Evolutionary conservation across 2,329 filamentous ascomycete species (phyloP).

Genomic region (Fusarium brachygibbosum): DNA sequence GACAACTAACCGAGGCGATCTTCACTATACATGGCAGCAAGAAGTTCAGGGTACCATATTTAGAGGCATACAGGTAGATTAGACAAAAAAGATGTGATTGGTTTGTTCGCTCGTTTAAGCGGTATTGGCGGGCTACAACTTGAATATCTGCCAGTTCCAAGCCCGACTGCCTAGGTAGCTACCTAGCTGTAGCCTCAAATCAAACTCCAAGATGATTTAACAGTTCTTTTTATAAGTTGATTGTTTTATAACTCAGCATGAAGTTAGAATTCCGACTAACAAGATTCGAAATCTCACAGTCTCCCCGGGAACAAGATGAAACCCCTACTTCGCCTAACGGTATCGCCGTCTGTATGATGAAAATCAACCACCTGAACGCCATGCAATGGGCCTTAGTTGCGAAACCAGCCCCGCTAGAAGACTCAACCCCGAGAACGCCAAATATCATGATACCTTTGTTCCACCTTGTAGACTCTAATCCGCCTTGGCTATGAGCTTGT

Average conservation of each 20-base stretch:
- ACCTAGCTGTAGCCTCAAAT: neutral
- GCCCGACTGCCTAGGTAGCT: neutral
- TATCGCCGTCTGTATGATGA: slow-evolving; percentile 10
- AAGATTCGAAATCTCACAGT: slow-evolving; percentile 4
- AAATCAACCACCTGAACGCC: slow-evolving; percentile 41
- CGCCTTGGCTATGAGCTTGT: slow-evolving; percentile 55
- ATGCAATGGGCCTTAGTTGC: neutral
- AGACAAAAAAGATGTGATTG: slow-evolving; percentile 9
- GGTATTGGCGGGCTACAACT: neutral
- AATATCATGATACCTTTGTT: slow-evolving; percentile 17
- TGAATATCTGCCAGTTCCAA: neutral
- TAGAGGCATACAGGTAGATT: neutral
- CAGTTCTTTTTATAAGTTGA: slow-evolving; percentile 12
- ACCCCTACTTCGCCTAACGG: slow-evolving; percentile 5
- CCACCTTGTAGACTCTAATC: slow-evolving; percentile 29
- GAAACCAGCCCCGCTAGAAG: slow-evolving; percentile 7
- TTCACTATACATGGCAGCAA: neutral
- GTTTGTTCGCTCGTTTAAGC: neutral
- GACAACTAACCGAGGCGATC: neutral
- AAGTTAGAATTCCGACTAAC: neutral
- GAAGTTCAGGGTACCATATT: slow-evolving; percentile 1
- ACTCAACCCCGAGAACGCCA: slow-evolving; percentile 20
- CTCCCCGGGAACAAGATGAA: slow-evolving; percentile 6
- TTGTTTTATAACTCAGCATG: slow-evolving; percentile 7
- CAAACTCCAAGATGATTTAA: neutral